phyloP scores from a whole-genome alignment of 2,329 filamentous ascomycete species.

The Pseudocercospora macadamiae region DNA sequence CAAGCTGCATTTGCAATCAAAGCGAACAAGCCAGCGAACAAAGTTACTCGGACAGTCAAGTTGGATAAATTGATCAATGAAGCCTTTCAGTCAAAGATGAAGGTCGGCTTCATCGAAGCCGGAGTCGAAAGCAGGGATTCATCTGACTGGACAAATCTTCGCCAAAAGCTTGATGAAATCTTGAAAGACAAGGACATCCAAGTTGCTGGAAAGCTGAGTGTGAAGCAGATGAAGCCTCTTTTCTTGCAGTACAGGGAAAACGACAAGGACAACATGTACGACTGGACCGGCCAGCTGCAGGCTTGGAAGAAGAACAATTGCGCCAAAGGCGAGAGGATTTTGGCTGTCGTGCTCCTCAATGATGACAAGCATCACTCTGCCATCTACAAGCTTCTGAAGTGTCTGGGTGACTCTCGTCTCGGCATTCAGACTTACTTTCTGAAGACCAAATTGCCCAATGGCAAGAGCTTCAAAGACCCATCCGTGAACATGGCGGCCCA shows the following conservation, averaged over 20 bases:
- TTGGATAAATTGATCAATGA: not conserved
- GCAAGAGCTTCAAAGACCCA: not conserved
- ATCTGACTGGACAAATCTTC: not conserved
- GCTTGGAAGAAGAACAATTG: not conserved
- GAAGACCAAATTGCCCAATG: not conserved
- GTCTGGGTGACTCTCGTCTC: not conserved
- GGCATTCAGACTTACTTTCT: slow-evolving; percentile 12
- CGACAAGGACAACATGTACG: not conserved
- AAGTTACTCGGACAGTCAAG: not conserved
- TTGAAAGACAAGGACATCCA: not conserved
- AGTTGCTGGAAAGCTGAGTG: not conserved
- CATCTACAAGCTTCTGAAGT: slow-evolving; percentile 7
- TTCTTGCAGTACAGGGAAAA: slow-evolving; percentile 3
- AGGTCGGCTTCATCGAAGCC: slow-evolving; percentile 3
- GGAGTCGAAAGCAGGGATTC: not conserved
- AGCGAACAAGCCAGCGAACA: not conserved
- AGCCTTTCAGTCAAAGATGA: not conserved
- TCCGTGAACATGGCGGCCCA: not conserved
- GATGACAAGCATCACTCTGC: not conserved
- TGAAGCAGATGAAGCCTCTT: not conserved
- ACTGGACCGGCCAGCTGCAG: not conserved
- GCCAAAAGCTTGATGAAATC: not conserved
- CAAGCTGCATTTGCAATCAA: not conserved
- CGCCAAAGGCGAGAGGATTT: not conserved
- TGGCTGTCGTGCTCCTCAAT: slow-evolving; percentile 9